phyloP scores from a whole-genome alignment of 2,329 filamentous ascomycete genomes.

The Curvularia sp. region DNA sequence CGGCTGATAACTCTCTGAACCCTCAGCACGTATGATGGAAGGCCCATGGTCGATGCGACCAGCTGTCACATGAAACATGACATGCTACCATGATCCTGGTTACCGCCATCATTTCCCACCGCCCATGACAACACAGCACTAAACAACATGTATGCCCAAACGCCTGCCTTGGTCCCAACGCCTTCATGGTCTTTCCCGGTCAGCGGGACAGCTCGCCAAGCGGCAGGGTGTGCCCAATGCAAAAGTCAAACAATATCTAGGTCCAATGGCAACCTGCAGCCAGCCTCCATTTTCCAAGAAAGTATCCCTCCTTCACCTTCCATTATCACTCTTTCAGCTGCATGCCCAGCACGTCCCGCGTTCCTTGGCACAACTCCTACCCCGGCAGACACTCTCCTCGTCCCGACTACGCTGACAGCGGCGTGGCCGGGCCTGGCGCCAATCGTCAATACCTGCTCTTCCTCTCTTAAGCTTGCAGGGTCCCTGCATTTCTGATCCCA shows the following conservation, averaged over 20 bases:
- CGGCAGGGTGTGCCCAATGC: slow-evolving; percentile 5
- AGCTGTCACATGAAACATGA: slow-evolving; percentile 11
- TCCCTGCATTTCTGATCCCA: slow-evolving; percentile 39
- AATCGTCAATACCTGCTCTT: slow-evolving; percentile 20
- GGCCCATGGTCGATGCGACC: slow-evolving; percentile 2
- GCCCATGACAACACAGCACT: slow-evolving; percentile 6
- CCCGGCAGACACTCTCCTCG: slow-evolving; percentile 45
- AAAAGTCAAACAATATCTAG: slow-evolving; percentile 10
- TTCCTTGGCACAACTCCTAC: slow-evolving; percentile 37
- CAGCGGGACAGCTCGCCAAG: slow-evolving; percentile 7
- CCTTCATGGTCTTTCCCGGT: slow-evolving; percentile 14
- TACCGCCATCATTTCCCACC: slow-evolving; percentile 14
- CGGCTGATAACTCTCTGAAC: not conserved
- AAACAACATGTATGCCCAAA: slow-evolving; percentile 4
- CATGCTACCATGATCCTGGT: slow-evolving; percentile 1
- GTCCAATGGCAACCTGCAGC: slow-evolving; percentile 12
- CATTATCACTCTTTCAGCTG: slow-evolving; percentile 33
- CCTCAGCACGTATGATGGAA: not conserved
- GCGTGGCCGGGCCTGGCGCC: slow-evolving; percentile 33
- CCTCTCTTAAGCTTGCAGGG: slow-evolving; percentile 32
- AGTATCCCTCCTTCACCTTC: slow-evolving; percentile 28
- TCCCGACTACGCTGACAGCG: slow-evolving; percentile 36
- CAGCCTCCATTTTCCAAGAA: slow-evolving; percentile 29
- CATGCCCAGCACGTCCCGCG: slow-evolving; percentile 39
- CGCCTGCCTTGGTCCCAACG: slow-evolving; percentile 9